Evolutionary conservation across 352 stramenopile genomes (phyloP), one percentile per base, ranked within the genome.

Genomic region (Blastocystis hominis): DNA sequence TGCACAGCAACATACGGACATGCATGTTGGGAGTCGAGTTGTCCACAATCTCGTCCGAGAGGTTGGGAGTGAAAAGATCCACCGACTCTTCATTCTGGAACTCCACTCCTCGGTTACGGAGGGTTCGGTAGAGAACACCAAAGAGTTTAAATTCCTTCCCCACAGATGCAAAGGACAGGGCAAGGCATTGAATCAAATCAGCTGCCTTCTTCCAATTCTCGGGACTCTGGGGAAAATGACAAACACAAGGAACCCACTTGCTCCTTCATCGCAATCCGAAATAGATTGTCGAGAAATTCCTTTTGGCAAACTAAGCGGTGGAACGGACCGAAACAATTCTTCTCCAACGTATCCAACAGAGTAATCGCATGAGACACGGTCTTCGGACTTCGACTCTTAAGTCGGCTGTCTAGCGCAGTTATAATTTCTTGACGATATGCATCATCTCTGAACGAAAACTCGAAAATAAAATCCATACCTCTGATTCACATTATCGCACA

Each of bases 51-150:
- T 87, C 62, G 34, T 87, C 62, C 5, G 66, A 87, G 92, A 96
- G 90, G 93, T 93, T 90, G 95, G 95, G 92, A 91, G 93, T 89
- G 93, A 94, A 88, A 92, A 93, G 90, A 95, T 96, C 89, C 93
- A 97, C 90, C 17, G 30, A 46, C n/a, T 34, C n/a, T 34, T 87
- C 77, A 7, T 87, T 38, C 7, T 46, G 61, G 46, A 87, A 87
- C 1, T 61, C 36, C 2, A 87, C 66, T 6, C 59, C 66, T n/a
- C 77, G 62, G 50, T 87, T 87, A 10, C 47, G 62, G 17, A 87
- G 46, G 15, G 77, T 66, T 40, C 66, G 62, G 44, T 87, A 87
- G 20, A 87, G 30, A 50, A 30, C 55, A 30, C 77, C 34, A 44
- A 87, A 87, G 20, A 87, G 53, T 38, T 64, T 72, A 42, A 63